These are phyloP conservation scores for Candida anutae DNA, from an alignment of 1,139 yeast species.

Conservation along the genomic window DNA sequence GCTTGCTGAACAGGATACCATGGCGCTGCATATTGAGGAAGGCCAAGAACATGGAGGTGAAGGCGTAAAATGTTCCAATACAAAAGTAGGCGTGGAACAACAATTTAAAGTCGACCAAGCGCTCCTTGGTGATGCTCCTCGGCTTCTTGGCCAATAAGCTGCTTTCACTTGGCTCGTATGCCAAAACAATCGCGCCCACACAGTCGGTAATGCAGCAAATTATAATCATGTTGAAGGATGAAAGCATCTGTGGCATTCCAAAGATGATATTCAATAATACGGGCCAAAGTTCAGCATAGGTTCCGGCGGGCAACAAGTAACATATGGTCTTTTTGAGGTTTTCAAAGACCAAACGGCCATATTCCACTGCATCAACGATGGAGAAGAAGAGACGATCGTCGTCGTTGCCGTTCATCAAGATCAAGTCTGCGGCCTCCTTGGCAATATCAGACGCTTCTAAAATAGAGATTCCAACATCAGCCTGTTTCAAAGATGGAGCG, in stretches of 20 bases:
- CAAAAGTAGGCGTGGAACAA: conserved; percentile 37
- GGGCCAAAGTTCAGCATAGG: conserved; percentile 48
- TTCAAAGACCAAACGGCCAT: conserved; percentile 45
- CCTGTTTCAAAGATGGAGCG: conserved; percentile 44
- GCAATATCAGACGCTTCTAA: conserved; percentile 49
- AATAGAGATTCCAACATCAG: conserved; percentile 48
- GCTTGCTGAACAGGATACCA: conserved; percentile 28
- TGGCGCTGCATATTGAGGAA: conserved; percentile 33
- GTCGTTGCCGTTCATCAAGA: conserved; percentile 24
- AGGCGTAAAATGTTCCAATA: conserved; percentile 35
- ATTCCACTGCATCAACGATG: conserved; percentile 39
- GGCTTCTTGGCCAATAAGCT: conserved; percentile 38
- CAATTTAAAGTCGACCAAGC: conserved; percentile 34
- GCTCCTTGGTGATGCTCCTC: conserved; percentile 35
- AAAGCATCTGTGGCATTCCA: conserved; percentile 45
- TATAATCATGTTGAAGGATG: conserved; percentile 46
- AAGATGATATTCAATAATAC: conserved; percentile 40
- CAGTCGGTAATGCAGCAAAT: conserved; percentile 45
- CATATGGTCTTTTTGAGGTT: conserved; percentile 43
- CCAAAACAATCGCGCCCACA: conserved; percentile 36
- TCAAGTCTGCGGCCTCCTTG: conserved; percentile 49
- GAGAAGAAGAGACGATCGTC: conserved; percentile 29
- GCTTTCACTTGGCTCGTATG: conserved; percentile 38
- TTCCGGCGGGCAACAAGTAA: conserved; percentile 48
- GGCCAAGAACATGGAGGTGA: conserved; percentile 36